Base-by-base conservation (phyloP, 1,284 basidiomycete genomes). In the Lentinula novae-zelandiae region DNA sequence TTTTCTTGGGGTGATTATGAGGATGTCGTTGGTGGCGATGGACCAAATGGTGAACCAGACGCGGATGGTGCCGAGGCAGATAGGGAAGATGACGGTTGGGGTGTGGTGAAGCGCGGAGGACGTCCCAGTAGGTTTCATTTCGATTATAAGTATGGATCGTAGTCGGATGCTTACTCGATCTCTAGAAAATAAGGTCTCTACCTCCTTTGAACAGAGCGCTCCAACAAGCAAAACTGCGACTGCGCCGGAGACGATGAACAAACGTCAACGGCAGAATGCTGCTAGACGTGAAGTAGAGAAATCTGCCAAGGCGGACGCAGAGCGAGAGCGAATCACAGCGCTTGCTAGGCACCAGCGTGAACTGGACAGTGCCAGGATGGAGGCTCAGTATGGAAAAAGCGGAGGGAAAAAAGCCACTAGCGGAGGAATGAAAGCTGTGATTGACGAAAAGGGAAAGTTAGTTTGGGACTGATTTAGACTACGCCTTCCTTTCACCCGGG, bases 1-100 rank as follows among this genome's bases (percentile, higher is more conserved):
- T 89, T 86, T 71, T 83, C 86, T 0, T 89, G 87, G 88, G 85
- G 74, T 0, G 88, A 90, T 73, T 90, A 90, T 67, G 90, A 90
- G 61, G 86, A 90, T 60, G 82, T 85, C 31, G 27, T 33, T 56
- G 76, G 76, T 46, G 74, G 74, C 2, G 71, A 76, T 10, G 63
- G 67, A 36, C 75, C 72, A 5, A 85, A 82, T 63, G 82, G 77
- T 9, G 54, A 51, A 12, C 53, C 20, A 34, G 84, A 84, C 65
- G 80, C 79, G 57, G 81, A 79, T 40, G 77, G 46, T 40, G 38
- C 48, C 22, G 54, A 51, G 17, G 54, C 52, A 42, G 76, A 64
- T 15, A 63, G 53, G 2, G 66, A 67, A 57, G 75, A 77, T 60
- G 79, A 78, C 1, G 81, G 79, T 7, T 92, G 90, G 90, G 88